A percentile compares a stretch with the other conserved stretches of the same genome.
Conservation (phyloP, 371 early-diverging fungal genomes). For the Mortierella sp. region DNA sequence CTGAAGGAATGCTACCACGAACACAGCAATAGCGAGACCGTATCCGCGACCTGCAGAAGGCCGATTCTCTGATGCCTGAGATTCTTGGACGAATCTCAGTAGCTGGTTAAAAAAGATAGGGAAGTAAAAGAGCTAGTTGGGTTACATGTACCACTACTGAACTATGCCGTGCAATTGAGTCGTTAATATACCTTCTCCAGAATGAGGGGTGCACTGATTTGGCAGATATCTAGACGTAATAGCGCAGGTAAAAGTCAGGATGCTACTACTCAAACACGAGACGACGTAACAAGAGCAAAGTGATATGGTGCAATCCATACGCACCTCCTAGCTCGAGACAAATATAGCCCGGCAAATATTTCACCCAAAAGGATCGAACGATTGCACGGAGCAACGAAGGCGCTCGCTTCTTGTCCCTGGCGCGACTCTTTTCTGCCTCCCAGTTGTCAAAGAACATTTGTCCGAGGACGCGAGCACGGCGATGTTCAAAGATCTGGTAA, state of each 20-base stretch:
- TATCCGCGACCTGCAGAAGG: slow-evolving; percentile 30
- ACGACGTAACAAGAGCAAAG: too few species aligned
- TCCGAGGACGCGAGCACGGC: slow-evolving; percentile 18
- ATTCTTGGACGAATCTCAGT: slow-evolving; percentile 23
- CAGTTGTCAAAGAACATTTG: slow-evolving; percentile 24
- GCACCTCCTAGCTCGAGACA: slow-evolving; percentile 27
- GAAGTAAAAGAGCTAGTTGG: background rate
- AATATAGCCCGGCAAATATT: slow-evolving; percentile 17
- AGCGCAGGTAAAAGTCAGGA: background rate
- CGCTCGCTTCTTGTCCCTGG: background rate
- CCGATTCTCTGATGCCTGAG: background rate
- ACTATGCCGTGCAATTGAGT: too few species aligned
- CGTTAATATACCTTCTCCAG: slow-evolving; percentile 3
- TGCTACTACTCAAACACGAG: too few species aligned
- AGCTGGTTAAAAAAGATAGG: background rate
- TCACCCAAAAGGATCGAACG: slow-evolving; percentile 10
- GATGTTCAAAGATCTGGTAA: slow-evolving; percentile 32
- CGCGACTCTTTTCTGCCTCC: slow-evolving; percentile 20
- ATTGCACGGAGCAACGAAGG: slow-evolving; percentile 34
- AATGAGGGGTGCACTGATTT: slow-evolving; percentile 4
- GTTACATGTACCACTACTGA: too few species aligned
- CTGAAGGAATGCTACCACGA: slow-evolving; percentile 11
- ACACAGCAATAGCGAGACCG: slow-evolving; percentile 12
- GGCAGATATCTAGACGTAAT: slow-evolving; percentile 11
- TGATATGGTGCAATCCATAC: too few species aligned